phyloP scores from a whole-genome alignment of 768 basidiomycete species.

The Myochromella boudieri region DNA sequence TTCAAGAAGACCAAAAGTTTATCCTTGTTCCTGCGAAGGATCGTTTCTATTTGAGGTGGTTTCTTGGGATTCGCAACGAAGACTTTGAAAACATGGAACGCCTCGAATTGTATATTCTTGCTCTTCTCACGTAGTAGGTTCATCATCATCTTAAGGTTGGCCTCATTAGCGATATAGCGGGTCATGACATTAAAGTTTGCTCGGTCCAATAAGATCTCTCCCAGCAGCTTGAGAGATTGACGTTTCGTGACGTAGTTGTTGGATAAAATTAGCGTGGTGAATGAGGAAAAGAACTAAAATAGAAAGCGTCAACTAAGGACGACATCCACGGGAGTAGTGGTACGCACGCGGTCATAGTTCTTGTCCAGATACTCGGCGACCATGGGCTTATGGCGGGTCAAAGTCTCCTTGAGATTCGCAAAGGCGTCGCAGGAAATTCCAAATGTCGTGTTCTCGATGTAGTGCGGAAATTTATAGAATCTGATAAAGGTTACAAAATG shows the following conservation, averaged over 20 bases:
- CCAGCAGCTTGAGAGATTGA: constrained; percentile 95
- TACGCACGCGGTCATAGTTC: constrained; percentile 90
- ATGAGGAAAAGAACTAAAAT: constrained; percentile 90
- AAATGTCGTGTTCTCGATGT: constrained; percentile 97
- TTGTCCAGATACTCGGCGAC: constrained; percentile 95
- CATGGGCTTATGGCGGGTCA: constrained; percentile 97
- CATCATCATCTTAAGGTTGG: constrained; percentile 99
- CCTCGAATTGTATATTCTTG: constrained; percentile 99
- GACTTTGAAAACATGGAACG: constrained; percentile 99
- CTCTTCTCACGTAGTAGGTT: constrained; percentile 97
- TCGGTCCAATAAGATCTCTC: constrained; percentile 96
- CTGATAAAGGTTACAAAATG: constrained; percentile 35
- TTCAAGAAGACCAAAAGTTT: constrained; percentile 88
- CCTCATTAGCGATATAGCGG: constrained; percentile 91
- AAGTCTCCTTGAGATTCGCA: constrained; percentile 94
- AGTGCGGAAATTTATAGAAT: constrained; percentile 95
- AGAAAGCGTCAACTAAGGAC: neutral
- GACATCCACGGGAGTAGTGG: neutral
- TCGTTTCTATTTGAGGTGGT: constrained; percentile 89
- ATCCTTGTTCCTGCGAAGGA: constrained; percentile 91
- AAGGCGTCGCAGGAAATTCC: constrained; percentile 98
- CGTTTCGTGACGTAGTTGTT: constrained; percentile 99
- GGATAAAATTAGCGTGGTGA: constrained; percentile 89
- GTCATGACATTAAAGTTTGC: constrained; percentile 99
- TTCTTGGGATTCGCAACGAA: constrained; percentile 99